Percentiles rank a stretch among this genome's conserved stretches.
These are phyloP conservation scores for Trametes cubensis DNA, from an alignment of 768 basidiomycete genomes.

Conservation along the genomic window DNA sequence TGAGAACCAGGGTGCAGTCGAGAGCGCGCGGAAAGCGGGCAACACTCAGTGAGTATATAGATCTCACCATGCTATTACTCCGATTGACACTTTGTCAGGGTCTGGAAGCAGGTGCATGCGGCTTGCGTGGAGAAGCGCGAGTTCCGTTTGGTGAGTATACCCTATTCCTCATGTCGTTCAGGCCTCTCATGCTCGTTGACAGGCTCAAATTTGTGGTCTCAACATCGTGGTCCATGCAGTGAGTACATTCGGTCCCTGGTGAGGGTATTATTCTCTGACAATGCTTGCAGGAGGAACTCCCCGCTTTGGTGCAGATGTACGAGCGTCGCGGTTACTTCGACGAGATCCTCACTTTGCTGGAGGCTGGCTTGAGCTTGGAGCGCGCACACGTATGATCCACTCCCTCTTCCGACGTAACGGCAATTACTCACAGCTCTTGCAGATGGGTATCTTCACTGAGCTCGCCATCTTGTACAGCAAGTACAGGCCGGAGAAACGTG, in stretches of 20 bases:
- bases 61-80: background rate
- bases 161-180: background rate
- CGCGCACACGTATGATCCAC: slow-evolving; percentile 75
- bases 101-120: slow-evolving; percentile 99
- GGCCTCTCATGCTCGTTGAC: slow-evolving; percentile 11
- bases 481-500: slow-evolving; percentile 90
- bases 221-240: slow-evolving; percentile 93
- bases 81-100: slow-evolving; percentile 47
- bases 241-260: slow-evolving; percentile 20
- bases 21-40: slow-evolving; percentile 98
- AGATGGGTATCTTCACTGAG: slow-evolving; percentile 99
- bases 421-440: slow-evolving; percentile 11
- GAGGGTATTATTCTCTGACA: background rate
- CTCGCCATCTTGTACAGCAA: slow-evolving; percentile 91
- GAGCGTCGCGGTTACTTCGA: slow-evolving; percentile 93
- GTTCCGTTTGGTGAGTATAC: slow-evolving; percentile 74
- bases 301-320: slow-evolving; percentile 75
- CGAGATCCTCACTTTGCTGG: slow-evolving; percentile 87
- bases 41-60: slow-evolving; percentile 82
- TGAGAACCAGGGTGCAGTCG: slow-evolving; percentile 97
- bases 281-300: slow-evolving; percentile 67
- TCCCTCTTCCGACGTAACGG: background rate
- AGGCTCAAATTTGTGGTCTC: slow-evolving; percentile 98
- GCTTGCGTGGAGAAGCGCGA: slow-evolving; percentile 98
- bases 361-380: slow-evolving; percentile 95